phyloP scores from a whole-genome alignment of 805 yeast genomes.

The Isabelozyma gotoi region DNA sequence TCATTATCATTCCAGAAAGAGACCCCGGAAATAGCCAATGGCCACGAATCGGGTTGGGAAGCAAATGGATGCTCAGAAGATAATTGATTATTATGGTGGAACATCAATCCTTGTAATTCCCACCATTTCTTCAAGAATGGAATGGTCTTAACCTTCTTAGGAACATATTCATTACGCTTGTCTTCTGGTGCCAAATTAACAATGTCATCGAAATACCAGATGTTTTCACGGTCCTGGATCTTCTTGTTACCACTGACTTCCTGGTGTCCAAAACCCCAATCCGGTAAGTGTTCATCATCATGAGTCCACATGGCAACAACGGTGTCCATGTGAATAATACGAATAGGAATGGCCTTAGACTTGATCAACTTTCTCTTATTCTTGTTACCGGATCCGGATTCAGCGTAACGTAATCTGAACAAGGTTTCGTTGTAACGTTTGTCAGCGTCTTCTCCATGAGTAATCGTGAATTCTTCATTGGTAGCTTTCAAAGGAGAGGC shows the following conservation, averaged over 20 bases:
- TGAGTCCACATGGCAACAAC: slow-evolving; percentile 95
- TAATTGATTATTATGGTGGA: slow-evolving; percentile 85
- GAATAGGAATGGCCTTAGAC: slow-evolving; percentile 69
- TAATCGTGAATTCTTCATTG: slow-evolving; percentile 90
- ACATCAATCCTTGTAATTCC: slow-evolving; percentile 87
- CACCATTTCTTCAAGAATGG: slow-evolving; percentile 86
- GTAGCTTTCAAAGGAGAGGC: slow-evolving; percentile 91
- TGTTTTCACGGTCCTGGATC: slow-evolving; percentile 60
- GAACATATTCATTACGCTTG: slow-evolving; percentile 58
- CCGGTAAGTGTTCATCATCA: slow-evolving; percentile 79
- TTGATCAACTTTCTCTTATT: slow-evolving; percentile 52
- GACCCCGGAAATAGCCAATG: slow-evolving; percentile 83
- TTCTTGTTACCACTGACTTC: slow-evolving; percentile 96
- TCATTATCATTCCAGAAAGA: slow-evolving; percentile 90
- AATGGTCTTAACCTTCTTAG: slow-evolving; percentile 58
- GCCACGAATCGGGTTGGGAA: slow-evolving; percentile 90
- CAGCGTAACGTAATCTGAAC: slow-evolving; percentile 64
- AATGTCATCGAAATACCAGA: slow-evolving; percentile 77
- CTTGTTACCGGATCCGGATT: slow-evolving; percentile 36
- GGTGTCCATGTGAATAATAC: slow-evolving; percentile 78
- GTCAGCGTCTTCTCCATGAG: slow-evolving; percentile 56
- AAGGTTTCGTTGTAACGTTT: slow-evolving; percentile 64
- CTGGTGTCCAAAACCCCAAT: slow-evolving; percentile 90
- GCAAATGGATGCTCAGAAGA: slow-evolving; percentile 93
- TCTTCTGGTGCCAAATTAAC: slow-evolving; percentile 54